phyloP scores from a whole-genome alignment of 2,329 filamentous ascomycete species.

The Trichoderma sp. region DNA sequence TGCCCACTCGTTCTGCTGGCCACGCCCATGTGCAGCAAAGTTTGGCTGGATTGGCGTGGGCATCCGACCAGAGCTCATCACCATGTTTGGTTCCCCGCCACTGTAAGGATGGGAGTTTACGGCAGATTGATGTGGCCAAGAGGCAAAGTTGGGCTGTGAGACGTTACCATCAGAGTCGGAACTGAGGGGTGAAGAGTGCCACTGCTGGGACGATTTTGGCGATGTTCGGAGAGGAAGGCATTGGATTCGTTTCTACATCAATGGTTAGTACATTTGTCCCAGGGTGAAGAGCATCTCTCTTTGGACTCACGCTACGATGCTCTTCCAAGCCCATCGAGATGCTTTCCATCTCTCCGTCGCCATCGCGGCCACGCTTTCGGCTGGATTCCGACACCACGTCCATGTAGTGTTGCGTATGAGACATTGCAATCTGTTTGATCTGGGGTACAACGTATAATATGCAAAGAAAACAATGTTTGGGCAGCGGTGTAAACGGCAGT shows the following conservation, averaged over 20 bases:
- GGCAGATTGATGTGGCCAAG: slow-evolving; percentile 32
- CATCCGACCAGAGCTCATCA: slow-evolving; percentile 50
- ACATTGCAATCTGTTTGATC: slow-evolving; percentile 33
- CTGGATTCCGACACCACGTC: slow-evolving; percentile 35
- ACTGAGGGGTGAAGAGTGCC: slow-evolving; percentile 35
- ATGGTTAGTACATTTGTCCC: slow-evolving; percentile 23
- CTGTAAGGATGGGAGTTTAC: slow-evolving; percentile 23
- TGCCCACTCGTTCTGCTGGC: slow-evolving; percentile 47
- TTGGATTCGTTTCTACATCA: slow-evolving; percentile 52
- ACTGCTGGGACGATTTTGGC: slow-evolving; percentile 35
- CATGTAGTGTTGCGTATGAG: slow-evolving; percentile 36
- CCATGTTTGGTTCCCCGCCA: slow-evolving; percentile 53
- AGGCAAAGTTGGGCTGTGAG: slow-evolving; percentile 33
- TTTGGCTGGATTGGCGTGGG: slow-evolving; percentile 60
- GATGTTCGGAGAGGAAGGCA: slow-evolving; percentile 51
- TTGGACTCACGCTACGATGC: slow-evolving; percentile 47
- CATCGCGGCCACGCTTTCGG: slow-evolving; percentile 48
- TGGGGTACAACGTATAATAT: slow-evolving; percentile 2
- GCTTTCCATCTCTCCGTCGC: slow-evolving; percentile 43
- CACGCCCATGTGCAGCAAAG: slow-evolving; percentile 55
- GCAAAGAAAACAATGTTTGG: slow-evolving; percentile 1
- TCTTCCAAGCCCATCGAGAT: slow-evolving; percentile 46
- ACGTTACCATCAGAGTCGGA: slow-evolving; percentile 40
- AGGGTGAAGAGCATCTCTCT: neutral
- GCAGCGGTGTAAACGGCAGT: neutral